Conservation (phyloP, 805 yeast genomes). For the Saccharomycopsis fermentans region DNA sequence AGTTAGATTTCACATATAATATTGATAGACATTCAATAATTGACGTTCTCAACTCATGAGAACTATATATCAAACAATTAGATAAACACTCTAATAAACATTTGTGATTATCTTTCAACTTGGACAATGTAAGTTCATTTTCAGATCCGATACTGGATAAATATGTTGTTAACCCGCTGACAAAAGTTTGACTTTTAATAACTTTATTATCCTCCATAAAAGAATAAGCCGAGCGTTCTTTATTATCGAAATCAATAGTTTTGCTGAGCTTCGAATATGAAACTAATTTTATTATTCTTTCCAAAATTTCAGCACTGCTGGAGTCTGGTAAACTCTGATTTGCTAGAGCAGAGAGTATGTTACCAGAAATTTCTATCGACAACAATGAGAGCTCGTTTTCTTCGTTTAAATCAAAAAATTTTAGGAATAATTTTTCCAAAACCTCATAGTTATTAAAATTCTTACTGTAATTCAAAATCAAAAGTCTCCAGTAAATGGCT, state of each 20-base stretch:
- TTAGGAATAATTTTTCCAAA: conserved; percentile 21
- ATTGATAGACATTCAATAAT: conserved; percentile 40
- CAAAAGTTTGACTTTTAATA: conserved; percentile 21
- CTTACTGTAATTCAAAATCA: conserved; percentile 31
- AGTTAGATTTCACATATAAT: conserved; percentile 20
- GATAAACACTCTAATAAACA: neutral
- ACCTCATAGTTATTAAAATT: conserved; percentile 22
- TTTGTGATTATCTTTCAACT: conserved; percentile 9
- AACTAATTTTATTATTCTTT: conserved; percentile 19
- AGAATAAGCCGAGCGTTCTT: conserved; percentile 9
- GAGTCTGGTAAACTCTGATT: conserved; percentile 20
- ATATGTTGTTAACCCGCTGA: conserved; percentile 22
- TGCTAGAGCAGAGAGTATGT: conserved; percentile 28
- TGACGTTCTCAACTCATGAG: conserved; percentile 38
- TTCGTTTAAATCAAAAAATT: conserved; percentile 16
- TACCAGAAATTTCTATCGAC: conserved; percentile 33
- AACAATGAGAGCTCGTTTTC: conserved; percentile 21
- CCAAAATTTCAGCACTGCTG: neutral
- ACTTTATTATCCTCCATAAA: conserved; percentile 29
- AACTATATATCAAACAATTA: conserved; percentile 37
- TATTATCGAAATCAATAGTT: conserved; percentile 20
- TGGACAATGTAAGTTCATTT: neutral
- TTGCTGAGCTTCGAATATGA: neutral
- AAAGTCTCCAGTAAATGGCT: conserved; percentile 43
- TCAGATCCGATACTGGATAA: neutral